Base-by-base conservation (phyloP, 2,329 filamentous ascomycete genomes). In the Intubia oerlemansii region DNA sequence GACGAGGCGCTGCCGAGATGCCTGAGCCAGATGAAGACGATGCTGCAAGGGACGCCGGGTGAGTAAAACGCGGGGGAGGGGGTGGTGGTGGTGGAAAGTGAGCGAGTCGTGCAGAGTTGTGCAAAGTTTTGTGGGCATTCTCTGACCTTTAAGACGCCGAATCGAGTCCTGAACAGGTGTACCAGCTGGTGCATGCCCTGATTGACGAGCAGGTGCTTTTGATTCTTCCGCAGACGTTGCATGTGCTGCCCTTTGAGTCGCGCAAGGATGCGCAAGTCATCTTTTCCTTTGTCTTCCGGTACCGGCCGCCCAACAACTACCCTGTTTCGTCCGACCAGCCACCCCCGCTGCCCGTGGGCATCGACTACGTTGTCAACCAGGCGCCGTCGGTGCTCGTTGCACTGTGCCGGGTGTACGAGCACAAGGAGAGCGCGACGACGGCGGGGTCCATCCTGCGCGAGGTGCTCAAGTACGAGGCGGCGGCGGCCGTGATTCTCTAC, bases 221-320 rank as follows among this genome's bases (percentile, higher is more conserved):
- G 41, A 61, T 78, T 29, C 72, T 98, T 33, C 81, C 85, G 13
- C 63, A 73, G 35, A 76, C 76, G 45, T 75, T 98, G 25, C 71
- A 80, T 51, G 68, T 74, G 29, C 65, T 98, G 5, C 82, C 85
- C 1, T 98, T 98, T 56, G 88, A 98, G 56, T 80, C 84, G 21
- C 74, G 85, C 44, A 95, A 93, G 57, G 85, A 93, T 46, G 79
- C 80, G 10, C 85, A 93, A 48, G 79, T 88, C 37, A 88, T 93
- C 47, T 88, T 95, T 54, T 92, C 82, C 23, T 88, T 85, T 49
- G 77, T 90, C 40, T 81, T 93, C 47, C 79, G 84, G 39, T 93
- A 88, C 58, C 78, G 79, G 38, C 76, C 76, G 5, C 59, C 24
- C 66, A 64, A 24, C 30, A 31, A 25, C 29, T 23, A 28, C 28